Base-by-base conservation (phyloP, 2,329 filamentous ascomycete species). In the Colletotrichum lindemuthianum region DNA sequence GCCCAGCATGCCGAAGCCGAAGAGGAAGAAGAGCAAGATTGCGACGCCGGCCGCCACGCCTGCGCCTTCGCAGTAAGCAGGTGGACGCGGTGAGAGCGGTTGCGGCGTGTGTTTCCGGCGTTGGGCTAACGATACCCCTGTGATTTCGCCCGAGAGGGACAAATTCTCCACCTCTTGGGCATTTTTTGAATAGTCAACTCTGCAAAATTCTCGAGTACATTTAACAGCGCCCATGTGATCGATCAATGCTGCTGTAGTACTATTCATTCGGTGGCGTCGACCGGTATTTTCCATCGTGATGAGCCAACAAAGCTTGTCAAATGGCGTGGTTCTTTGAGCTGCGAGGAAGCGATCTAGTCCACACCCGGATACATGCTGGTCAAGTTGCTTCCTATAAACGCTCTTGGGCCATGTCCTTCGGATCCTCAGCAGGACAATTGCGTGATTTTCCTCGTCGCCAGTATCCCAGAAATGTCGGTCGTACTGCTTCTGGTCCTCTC, bases 11-110 rank as follows among this genome's bases (percentile, higher is more conserved):
- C 75, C 77, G 2, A 84, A 83, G 70, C 76, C 77, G 1, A 83
- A 80, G 72, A 75, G 80, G 60, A 76, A 80, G 68, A 85, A 84
- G 77, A 84, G 81, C 69, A 84, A 82, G 69, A 75, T 79, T 57
- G 59, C 56, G 8, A 67, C 56, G 33, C 58, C 65, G 37, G 65
- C 51, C 4, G 52, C 60, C 11, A 66, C 59, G 16, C 59, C 63
- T 2, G 60, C 47, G 11, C 48, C 63, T 15, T 64, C 59, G 34
- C 45, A 60, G 12, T 60, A 36, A n/a, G 48, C 24, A 24, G 11
- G 6, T 4, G 15, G 10, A 5, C 11, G 15, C 32, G 36, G 32
- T 32, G 48, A 45, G 16, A 24, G 5, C 13, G 40, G 13, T 34
- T 47, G n/a, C 9, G 36, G 55, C 32, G 24, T 45, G 39, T 24